These are phyloP conservation scores for Pseudomassariella vexata DNA, from an alignment of 2,329 filamentous ascomycete genomes.

Conservation along the genomic window DNA sequence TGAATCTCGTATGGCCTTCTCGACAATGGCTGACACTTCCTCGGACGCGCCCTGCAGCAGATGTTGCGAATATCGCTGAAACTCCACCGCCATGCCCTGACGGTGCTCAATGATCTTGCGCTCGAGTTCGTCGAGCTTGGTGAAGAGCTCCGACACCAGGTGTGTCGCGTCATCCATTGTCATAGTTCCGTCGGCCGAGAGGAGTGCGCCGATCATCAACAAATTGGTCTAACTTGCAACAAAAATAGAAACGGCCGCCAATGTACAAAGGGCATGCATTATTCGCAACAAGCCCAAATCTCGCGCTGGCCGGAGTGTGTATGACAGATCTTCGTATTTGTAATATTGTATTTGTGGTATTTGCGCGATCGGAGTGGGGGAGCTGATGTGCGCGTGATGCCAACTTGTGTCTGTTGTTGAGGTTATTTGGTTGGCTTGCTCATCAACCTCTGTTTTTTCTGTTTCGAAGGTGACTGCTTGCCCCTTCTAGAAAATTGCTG, in stretches of 20 bases:
- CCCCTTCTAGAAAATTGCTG: too few species aligned
- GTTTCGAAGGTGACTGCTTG: too few species aligned
- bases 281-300: neutral
- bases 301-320: too few species aligned
- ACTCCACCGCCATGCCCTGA: conserved; percentile 51
- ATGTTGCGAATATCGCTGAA: conserved; percentile 46
- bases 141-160: conserved; percentile 46
- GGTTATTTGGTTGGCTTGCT: too few species aligned
- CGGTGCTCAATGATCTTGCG: conserved; percentile 51
- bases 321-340: too few species aligned
- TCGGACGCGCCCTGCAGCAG: conserved; percentile 42
- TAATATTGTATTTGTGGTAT: neutral
- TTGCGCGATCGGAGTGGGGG: conserved; percentile 6
- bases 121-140: conserved; percentile 51
- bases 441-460: too few species aligned
- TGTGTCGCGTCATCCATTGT: conserved; percentile 43
- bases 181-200: conserved; percentile 11
- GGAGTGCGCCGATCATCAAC: neutral
- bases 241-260: conserved; percentile 15
- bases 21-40: conserved; percentile 39
- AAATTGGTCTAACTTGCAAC: conserved; percentile 4
- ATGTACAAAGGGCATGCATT: conserved; percentile 13
- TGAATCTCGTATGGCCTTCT: conserved; percentile 38
- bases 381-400: too few species aligned
- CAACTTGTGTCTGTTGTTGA: too few species aligned